Evolutionary conservation across 2,329 filamentous ascomycete genomes (phyloP).

Genomic region (Berkeleyomyces rouxiae): DNA sequence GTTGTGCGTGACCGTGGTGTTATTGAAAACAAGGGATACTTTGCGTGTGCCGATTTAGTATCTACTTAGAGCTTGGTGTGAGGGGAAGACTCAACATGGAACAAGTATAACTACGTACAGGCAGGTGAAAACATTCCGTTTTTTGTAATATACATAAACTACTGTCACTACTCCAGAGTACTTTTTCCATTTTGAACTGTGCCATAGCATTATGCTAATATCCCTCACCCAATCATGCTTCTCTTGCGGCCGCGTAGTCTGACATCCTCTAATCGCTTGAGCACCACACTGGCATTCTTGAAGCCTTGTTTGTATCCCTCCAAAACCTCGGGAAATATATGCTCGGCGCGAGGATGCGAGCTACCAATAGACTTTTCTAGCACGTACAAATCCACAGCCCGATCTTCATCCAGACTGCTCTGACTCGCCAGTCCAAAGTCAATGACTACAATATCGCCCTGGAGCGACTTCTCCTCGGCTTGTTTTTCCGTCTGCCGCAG

Average conservation of each 20-base stretch:
- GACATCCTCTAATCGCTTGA: slow-evolving; percentile 80
- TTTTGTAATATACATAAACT: not conserved
- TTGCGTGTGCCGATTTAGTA: slow-evolving; percentile 62
- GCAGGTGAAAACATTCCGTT: not conserved
- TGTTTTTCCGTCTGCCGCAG: slow-evolving; percentile 30
- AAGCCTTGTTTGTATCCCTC: slow-evolving; percentile 57
- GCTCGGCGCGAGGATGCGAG: slow-evolving; percentile 76
- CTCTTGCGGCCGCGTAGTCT: slow-evolving; percentile 87
- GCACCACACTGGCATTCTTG: slow-evolving; percentile 55
- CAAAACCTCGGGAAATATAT: slow-evolving; percentile 57
- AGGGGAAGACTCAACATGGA: not conserved
- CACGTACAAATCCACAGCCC: slow-evolving; percentile 91
- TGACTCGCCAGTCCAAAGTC: slow-evolving; percentile 85
- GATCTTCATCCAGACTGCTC: slow-evolving; percentile 71
- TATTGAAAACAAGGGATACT: slow-evolving; percentile 97
- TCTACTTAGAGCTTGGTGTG: slow-evolving; percentile 19
- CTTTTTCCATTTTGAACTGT: not conserved
- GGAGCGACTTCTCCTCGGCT: slow-evolving; percentile 22
- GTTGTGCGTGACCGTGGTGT: slow-evolving; percentile 88
- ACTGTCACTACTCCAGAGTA: not conserved
- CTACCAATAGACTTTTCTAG: slow-evolving; percentile 87
- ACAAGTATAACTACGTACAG: too few relatives aligned
- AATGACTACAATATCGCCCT: slow-evolving; percentile 74
- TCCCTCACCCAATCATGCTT: slow-evolving; percentile 74
- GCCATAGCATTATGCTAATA: not conserved